These are phyloP conservation scores for Symbiodinium pilosum DNA, from an alignment of 73 alveolate species.

Conservation along the genomic window DNA sequence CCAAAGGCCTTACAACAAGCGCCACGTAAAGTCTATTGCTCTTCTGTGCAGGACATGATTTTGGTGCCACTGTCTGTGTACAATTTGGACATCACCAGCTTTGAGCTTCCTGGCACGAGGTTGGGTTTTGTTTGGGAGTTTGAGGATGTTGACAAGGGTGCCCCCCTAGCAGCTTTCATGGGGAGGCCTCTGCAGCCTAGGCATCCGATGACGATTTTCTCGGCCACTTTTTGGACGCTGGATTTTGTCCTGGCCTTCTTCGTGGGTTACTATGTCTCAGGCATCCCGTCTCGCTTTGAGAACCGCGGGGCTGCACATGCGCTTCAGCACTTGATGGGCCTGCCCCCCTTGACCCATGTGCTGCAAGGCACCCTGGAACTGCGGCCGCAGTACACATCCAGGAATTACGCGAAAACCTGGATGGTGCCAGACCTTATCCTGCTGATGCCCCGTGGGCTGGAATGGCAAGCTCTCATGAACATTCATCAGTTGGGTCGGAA, in stretches of 20 bases:
- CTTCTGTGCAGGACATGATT: conserved; percentile 58
- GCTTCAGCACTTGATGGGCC: too few species aligned
- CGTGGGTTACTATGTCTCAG: conserved; percentile 88
- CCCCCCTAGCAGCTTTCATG: too few species aligned
- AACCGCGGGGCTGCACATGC: too few species aligned
- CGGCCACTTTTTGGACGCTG: conserved; percentile 77
- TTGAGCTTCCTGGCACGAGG: conserved; percentile 24
- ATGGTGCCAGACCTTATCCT: conserved; percentile 56
- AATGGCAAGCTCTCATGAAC: too few species aligned
- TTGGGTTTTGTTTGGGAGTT: too few species aligned
- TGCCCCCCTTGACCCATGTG: not conserved
- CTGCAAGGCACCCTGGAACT: not conserved
- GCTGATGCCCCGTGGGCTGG: too few species aligned
- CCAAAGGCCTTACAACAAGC: not conserved
- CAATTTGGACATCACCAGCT: conserved; percentile 62
- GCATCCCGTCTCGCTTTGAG: too few species aligned
- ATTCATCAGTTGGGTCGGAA: too few species aligned
- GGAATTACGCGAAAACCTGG: conserved; percentile 69
- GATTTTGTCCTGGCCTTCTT: conserved; percentile 65
- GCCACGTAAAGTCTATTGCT: not conserved
- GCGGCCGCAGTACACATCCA: conserved; percentile 52
- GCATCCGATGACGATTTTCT: conserved; percentile 44
- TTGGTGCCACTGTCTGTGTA: conserved; percentile 67
- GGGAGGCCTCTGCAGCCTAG: not conserved
- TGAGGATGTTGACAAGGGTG: too few species aligned